Percentiles rank a stretch among this genome's conserved stretches.
These are phyloP conservation scores for Zelonia costaricensis DNA, from an alignment of 208 protist genomes.

Conservation along the genomic window DNA sequence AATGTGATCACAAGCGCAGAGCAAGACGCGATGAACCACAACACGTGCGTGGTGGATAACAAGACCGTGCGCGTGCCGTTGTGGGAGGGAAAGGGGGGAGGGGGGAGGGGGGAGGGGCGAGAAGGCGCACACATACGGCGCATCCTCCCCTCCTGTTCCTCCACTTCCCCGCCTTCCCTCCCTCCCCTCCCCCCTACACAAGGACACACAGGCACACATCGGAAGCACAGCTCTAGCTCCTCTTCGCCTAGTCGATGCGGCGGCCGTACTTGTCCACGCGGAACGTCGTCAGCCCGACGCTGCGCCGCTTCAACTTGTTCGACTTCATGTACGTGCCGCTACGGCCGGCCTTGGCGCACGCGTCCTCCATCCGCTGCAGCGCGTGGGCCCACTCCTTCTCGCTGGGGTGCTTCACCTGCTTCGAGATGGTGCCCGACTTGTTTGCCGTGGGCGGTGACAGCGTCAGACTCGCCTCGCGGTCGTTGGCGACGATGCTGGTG, in stretches of 20 bases:
- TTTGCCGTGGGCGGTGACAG: conserved; percentile 58
- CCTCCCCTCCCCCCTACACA: too few species aligned
- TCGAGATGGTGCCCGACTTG: conserved; percentile 56
- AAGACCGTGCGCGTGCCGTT: too few species aligned
- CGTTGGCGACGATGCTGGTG: conserved; percentile 77
- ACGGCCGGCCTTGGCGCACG: conserved; percentile 68
- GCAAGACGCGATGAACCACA: too few species aligned
- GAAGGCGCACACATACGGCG: too few species aligned
- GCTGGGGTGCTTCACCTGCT: conserved; percentile 59
- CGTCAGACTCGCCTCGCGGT: conserved; percentile 70
- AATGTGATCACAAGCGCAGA: too few species aligned
- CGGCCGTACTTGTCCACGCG: conserved; percentile 90
- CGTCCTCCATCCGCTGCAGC: conserved; percentile 67
- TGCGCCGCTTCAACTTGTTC: conserved; percentile 65
- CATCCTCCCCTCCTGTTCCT: too few species aligned
- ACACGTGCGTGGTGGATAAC: too few species aligned
- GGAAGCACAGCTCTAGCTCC: neutral
- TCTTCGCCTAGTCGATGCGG: conserved; percentile 53
- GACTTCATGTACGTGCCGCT: conserved; percentile 77
- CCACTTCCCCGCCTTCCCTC: too few species aligned
- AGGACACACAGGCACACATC: too few species aligned
- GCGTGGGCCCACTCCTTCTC: conserved; percentile 84
- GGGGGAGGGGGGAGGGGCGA: too few species aligned
- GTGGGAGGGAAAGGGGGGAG: too few species aligned
- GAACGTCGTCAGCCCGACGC: conserved; percentile 66